A percentile compares a stretch with the other conserved stretches of the same genome.
These are phyloP conservation scores for Ambrosia hybrid DNA, from an alignment of 140 eudicot species.

Conservation along the genomic window DNA sequence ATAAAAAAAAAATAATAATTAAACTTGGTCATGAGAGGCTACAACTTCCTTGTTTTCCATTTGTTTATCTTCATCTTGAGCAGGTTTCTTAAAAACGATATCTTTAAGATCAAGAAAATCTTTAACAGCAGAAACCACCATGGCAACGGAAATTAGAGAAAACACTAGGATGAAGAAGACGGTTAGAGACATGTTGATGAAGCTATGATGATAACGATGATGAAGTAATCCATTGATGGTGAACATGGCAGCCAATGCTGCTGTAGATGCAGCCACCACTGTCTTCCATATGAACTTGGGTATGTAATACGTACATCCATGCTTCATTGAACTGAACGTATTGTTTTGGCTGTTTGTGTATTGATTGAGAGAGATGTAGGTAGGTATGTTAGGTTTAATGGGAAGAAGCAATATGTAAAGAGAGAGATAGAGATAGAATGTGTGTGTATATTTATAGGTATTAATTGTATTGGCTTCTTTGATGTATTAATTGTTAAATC, in stretches of 20 bases:
- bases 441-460: no score
- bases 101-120: constrained; percentile 16
- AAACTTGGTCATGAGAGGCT: constrained; percentile 25
- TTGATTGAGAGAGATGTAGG: no score
- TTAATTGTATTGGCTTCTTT: no score
- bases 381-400: no score
- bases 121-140: constrained; percentile 21
- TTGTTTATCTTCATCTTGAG: constrained; percentile 1
- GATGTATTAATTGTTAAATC: no score
- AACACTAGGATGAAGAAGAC: constrained; percentile 24
- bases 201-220: constrained; percentile 16
- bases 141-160: constrained; percentile 26
- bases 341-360: constrained; percentile 5
- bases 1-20: not conserved
- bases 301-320: constrained; percentile 32
- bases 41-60: constrained; percentile 24
- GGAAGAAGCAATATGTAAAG: no score
- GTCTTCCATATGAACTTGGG: constrained; percentile 35
- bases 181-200: constrained; percentile 24
- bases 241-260: constrained; percentile 31
- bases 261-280: constrained; percentile 26
- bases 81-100: constrained; percentile 13
- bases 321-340: constrained; percentile 23
- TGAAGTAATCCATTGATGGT: constrained; percentile 25
- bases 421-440: no score